Evolutionary conservation across 305 asterid species (phyloP), one percentile per base, ranked within the genome.

Genomic region (Solanum hybrid): DNA sequence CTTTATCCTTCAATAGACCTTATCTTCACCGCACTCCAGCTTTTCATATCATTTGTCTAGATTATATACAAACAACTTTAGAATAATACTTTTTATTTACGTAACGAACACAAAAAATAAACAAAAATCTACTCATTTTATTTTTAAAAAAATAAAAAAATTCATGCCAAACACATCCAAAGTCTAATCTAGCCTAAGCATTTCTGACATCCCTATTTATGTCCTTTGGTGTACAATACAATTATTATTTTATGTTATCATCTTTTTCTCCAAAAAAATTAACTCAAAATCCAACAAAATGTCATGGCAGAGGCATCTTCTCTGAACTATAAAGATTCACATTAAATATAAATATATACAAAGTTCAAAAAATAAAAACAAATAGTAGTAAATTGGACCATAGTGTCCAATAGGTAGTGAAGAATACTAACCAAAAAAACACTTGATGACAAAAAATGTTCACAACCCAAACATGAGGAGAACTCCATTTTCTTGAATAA

Each of bases 271-370:
- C 12, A n/a, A 79, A 79, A n/a, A 13, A 78, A n/a, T 6, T 12
- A 79, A 37, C 64, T 79, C 86, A 79, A 24, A 78, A 79, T 79
- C 64, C 64, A 79, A 79, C 86, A 79, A 79, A 37, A n/a, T 42
- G 34, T 79, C 22, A 79, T 79, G 85, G n/a, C 86, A 79, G 86
- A 79, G 51, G 86, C 86, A 79, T 79, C 86, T 79, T 79, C 26
- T 24, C 64, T 79, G 86, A 79, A 79, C 35, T 37, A 24, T 24
- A 79, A 79, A 79, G n/a, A 79, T 79, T 24, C 64, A 79, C 64
- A 79, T 79, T n/a, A n/a, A 78, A 78, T 9, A 78, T 69, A 19
- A 32, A 32, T 31, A 35, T 36, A 78, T 78, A 78, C 2, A 35
- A 22, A 34, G 6, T 31, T 73, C 10, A 73, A 31, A 73, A 29